Conservation (phyloP, 169 alveolate species). For the Neospora caninum region DNA sequence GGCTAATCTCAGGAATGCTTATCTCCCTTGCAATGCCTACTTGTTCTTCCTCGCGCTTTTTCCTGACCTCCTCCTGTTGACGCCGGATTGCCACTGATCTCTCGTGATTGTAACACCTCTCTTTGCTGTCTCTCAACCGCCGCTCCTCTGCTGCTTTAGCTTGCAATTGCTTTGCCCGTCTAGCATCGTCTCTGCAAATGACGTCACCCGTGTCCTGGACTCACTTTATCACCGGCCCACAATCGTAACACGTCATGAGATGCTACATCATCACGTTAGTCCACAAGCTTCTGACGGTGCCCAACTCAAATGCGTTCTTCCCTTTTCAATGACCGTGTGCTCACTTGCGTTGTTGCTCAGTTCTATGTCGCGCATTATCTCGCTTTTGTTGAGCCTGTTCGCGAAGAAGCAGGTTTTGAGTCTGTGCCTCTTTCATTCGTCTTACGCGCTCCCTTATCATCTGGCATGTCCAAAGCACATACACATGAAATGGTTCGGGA, state of each 20-base stretch:
- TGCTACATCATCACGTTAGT: no score
- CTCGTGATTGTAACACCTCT: slow-evolving; percentile 59
- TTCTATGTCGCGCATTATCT: background rate
- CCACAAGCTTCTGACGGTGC: no score
- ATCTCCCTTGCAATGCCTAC: slow-evolving; percentile 16
- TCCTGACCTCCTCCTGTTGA: slow-evolving; percentile 57
- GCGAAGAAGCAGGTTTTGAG: background rate
- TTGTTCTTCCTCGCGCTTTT: slow-evolving; percentile 62
- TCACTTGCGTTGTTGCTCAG: slow-evolving; percentile 16
- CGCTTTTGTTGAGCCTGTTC: slow-evolving; percentile 9
- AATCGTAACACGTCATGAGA: no score
- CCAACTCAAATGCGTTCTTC: no score
- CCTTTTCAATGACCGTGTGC: background rate
- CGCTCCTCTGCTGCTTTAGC: slow-evolving; percentile 58
- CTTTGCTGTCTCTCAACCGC: slow-evolving; percentile 47
- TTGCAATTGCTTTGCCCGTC: slow-evolving; percentile 25
- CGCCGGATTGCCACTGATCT: slow-evolving; percentile 62
- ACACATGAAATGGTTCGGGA: no score
- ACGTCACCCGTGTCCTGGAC: background rate
- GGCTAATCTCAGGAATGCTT: no score
- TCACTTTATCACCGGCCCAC: background rate
- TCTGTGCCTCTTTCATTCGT: slow-evolving; percentile 36
- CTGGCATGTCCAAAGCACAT: background rate
- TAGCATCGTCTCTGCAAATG: slow-evolving; percentile 40
- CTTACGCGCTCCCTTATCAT: slow-evolving; percentile 20